A percentile compares a stretch with the other conserved stretches of the same genome.
Evolutionary conservation across 2,329 filamentous ascomycete species (phyloP).

Genomic region (Fusarium denticulatum): DNA sequence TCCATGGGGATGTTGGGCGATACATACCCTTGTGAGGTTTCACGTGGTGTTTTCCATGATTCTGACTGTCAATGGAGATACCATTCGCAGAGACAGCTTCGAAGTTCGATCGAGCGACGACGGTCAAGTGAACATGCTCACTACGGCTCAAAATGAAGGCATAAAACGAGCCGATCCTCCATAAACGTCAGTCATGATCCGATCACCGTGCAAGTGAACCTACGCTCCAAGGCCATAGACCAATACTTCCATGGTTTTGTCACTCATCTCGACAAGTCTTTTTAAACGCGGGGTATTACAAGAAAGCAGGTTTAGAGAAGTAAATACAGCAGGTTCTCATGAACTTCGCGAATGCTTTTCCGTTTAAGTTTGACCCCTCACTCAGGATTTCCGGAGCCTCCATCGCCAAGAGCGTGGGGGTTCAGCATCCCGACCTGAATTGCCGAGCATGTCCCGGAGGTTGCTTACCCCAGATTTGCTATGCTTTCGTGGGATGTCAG

Average conservation of each 20-base stretch:
- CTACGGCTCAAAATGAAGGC: conserved; percentile 61
- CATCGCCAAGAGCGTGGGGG: conserved; percentile 6
- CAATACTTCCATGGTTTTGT: conserved; percentile 48
- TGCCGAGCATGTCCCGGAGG: background rate
- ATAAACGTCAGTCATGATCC: background rate
- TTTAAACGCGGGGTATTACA: background rate
- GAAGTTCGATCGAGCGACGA: conserved; percentile 70
- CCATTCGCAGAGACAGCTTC: conserved; percentile 62
- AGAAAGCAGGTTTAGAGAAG: background rate
- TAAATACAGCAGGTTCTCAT: background rate
- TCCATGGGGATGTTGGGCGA: rapidly evolving
- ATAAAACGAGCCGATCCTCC: conserved; percentile 67
- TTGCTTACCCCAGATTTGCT: background rate
- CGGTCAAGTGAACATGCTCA: conserved; percentile 61
- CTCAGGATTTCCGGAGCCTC: background rate
- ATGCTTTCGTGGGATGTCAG: background rate
- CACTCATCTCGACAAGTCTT: conserved; percentile 41
- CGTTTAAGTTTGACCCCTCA: conserved; percentile 3
- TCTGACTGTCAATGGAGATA: conserved; percentile 62
- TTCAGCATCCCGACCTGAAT: background rate
- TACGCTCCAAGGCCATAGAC: conserved; percentile 65
- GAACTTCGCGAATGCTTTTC: background rate
- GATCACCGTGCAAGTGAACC: conserved; percentile 23
- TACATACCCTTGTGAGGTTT: conserved; percentile 53
- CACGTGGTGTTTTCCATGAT: conserved; percentile 65